Percentiles rank a stretch among this genome's conserved stretches.
phyloP scores from a whole-genome alignment of 192 early-diverging fungal genomes.

The Gryganskiella cystojenkinii region DNA sequence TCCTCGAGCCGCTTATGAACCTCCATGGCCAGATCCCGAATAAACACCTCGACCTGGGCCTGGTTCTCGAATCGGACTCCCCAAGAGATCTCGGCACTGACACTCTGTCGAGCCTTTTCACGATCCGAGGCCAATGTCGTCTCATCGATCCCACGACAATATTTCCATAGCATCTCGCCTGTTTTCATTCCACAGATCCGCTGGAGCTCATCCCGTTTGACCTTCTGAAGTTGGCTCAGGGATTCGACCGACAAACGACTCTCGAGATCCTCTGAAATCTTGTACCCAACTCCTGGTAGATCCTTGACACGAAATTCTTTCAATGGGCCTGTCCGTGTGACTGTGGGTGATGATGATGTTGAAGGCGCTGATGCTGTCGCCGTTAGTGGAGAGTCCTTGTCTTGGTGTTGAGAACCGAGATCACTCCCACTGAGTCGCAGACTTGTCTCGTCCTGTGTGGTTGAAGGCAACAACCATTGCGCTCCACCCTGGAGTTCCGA shows the following conservation, averaged over 20 bases:
- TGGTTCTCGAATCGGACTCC: conserved; percentile 85
- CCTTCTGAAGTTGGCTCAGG: conserved; percentile 57
- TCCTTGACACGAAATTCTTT: conserved; percentile 48
- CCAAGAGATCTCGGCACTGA: conserved; percentile 91
- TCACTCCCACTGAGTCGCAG: not conserved
- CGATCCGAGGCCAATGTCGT: conserved; percentile 70
- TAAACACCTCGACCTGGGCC: conserved; percentile 75
- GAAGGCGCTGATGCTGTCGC: not conserved
- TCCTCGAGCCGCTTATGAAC: conserved; percentile 70
- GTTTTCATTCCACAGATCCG: conserved; percentile 76
- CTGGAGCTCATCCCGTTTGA: conserved; percentile 61
- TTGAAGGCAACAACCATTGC: not conserved
- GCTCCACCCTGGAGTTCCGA: conserved; percentile 64
- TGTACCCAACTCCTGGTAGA: conserved; percentile 60
- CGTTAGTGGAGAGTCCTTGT: no score
- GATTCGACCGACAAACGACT: conserved; percentile 51
- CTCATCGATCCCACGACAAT: conserved; percentile 80
- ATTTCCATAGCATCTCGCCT: conserved; percentile 74
- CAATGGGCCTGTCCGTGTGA: conserved; percentile 25
- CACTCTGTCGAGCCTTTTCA: conserved; percentile 69
- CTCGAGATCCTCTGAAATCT: conserved; percentile 37
- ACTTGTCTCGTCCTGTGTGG: not conserved
- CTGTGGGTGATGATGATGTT: no score
- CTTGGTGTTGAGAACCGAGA: not conserved
- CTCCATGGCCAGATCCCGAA: conserved; percentile 71